phyloP scores from a whole-genome alignment of 208 protist species.

The Tetramitus jugosus region DNA sequence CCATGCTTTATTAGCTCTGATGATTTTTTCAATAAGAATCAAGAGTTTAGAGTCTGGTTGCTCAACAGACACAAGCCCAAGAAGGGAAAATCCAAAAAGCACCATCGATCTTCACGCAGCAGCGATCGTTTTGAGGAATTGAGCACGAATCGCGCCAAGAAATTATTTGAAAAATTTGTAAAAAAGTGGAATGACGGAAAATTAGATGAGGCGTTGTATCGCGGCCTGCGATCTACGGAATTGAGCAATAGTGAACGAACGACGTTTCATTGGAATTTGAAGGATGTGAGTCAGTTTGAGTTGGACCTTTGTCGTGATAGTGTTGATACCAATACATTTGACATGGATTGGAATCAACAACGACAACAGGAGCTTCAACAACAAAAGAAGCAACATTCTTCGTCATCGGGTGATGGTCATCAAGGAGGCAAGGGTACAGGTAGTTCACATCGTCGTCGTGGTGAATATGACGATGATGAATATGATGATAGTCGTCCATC shows the following conservation, averaged over 20 bases:
- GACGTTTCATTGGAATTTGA: neutral
- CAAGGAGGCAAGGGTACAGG: too few species aligned
- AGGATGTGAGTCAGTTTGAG: neutral
- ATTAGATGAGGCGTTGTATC: neutral
- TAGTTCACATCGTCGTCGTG: too few species aligned
- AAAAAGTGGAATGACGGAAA: neutral
- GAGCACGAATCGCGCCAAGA: neutral
- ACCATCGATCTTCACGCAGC: too few species aligned
- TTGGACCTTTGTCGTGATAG: neutral
- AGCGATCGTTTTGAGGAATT: neutral
- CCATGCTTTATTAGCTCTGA: neutral
- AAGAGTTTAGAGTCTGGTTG: neutral
- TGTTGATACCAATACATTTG: too few species aligned
- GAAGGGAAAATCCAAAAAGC: too few species aligned
- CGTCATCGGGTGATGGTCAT: neutral
- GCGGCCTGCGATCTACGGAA: neutral
- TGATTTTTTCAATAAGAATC: neutral
- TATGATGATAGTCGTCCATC: too few species aligned
- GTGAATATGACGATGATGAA: too few species aligned
- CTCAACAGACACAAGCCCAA: too few species aligned
- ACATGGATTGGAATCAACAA: neutral
- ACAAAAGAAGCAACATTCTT: neutral
- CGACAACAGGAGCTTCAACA: neutral
- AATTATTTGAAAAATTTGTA: neutral
- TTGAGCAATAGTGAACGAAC: neutral